Evolutionary conservation across 2,329 filamentous ascomycete species (phyloP), one percentile per base, ranked within the genome.

Genomic region (Phyllosticta citriasiana): DNA sequence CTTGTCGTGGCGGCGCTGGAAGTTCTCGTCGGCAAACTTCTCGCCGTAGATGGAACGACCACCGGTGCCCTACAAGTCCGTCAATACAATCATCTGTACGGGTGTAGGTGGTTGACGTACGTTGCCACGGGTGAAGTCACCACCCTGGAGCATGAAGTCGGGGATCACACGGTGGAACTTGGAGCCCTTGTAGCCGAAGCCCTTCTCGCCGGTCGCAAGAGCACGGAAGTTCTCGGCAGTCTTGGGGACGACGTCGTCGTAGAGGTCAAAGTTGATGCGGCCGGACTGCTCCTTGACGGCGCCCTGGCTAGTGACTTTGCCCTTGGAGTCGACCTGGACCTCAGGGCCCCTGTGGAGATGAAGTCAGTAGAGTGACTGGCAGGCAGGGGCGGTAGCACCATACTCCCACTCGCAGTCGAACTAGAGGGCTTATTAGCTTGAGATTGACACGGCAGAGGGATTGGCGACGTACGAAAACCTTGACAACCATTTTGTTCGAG

Each of bases 11-110:
- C 84, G 86, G 68, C 82, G 73, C 65, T 78, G 73, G 83, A 96
- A 95, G 87, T 95, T 96, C 87, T 96, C 91, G 75, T 96, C 91
- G 71, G 86, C 79, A 74, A 96, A 96, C 84, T 93, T 94, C 79
- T 95, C 89, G 71, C 91, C 91, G 78, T 95, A 96, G 84, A 96
- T 96, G 76, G 89, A 95, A 80, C 88, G 89, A 78, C 91, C 90
- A 80, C 90, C 91, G 63, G 91, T 93, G 73, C 90, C 90, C 91
- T 95, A 64, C 62, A 47, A 58, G 14, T 35, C 30, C 53, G 57
- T 59, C 52, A 60, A 54, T 51, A 65, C 16, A 26, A 60, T 51
- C 33, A 47, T 47, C 54, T 19, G 52, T 30, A 50, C 26, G 3
- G 22, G 40, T 53, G 50, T 47, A 30, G 55, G 26, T 5, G 40